Evolutionary conservation across 2,329 filamentous ascomycete genomes (phyloP), one percentile per base, ranked within the genome.

Genomic region (Aspergillus sergii): DNA sequence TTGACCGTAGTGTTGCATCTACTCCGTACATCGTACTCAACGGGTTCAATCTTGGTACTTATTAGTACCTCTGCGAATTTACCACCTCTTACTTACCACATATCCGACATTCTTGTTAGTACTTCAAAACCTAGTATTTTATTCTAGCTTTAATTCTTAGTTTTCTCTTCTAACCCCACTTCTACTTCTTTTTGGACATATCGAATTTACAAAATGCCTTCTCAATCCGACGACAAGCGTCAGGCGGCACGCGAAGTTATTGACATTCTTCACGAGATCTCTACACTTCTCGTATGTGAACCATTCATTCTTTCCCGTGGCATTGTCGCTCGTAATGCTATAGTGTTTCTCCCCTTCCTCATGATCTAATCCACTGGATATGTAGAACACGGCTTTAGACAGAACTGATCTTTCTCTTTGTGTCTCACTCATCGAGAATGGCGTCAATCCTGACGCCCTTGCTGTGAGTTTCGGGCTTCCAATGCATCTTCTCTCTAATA

Each of bases 351-450:
- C 19, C 23, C 16, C 32, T 45, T 41, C 11, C 26, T 26, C 6
- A 30, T 55, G 16, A 26, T 46, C 46, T 63, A 30, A 62, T 45
- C 16, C 43, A 23, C 36, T 43, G 41, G 28, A n/a, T 54, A 41
- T 28, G 41, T 64, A 98, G 94, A 97, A 98, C 80, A 97, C 94
- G 66, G 88, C 96, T 68, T 88, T 99, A 53, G 94, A 97, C 78
- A 89, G 94, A 36, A 90, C 93, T 59, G 93, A 94, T 23, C 84
- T 99, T 21, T 97, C 94, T 3, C 92, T 97, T 66, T 99, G 95
- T 79, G 94, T 98, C 64, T 97, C 93, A 59, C 86, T 99, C 78
- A 96, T 99, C 71, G 95, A 99, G 80, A 97, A 97, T 74, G 95
- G 95, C 16, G 93, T 98, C 34, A 97, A 97, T 75, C 95, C 95